Base-by-base conservation (phyloP, 1,139 yeast genomes). In the Candida sp. region DNA sequence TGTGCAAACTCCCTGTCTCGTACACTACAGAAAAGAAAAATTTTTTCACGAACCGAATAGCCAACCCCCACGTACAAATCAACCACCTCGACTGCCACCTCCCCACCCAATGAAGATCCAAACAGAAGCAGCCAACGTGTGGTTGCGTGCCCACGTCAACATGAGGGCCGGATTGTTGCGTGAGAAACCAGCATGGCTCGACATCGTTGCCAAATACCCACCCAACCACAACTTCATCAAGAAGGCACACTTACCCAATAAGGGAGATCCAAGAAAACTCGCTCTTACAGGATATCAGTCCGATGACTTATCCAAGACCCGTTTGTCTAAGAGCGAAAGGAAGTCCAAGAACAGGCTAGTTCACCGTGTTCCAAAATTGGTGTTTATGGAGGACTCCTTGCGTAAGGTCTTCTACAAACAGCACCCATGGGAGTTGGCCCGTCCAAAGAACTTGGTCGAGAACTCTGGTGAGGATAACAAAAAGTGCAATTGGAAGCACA, bases 371-470 rank as follows among this genome's bases (percentile, higher is more conserved):
- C 86, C 88, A 45, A 83, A 84, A 58, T 77, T 94, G 61, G 72
- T 70, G 53, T 92, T 84, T 63, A 74, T 88, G 48, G 98, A 94
- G 69, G 99, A 94, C 69, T 83, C 85, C 61, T 73, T 94, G 60
- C 84, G 99, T 73, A 78, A 81, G 48, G 76, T 89, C 31, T 94
- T 94, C 64, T 94, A 87, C 69, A 85, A 84, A 54, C 97, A 93
- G 67, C 99, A 94, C 69, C 99, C 99, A 9, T 94, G 99, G 99
- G 99, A 94, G 70, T 77, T 93, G 53, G 90, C 99, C 3, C 83
- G 97, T 59, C 98, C 99, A n/a, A 90, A 90, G 66, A 79, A 85
- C 32, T 72, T 94, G 58, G 80, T 92, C 46, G 99, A 96, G 70
- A 88, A 85, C 62, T 73, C 77, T 23, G 90, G 90, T 5, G 85